Conservation (phyloP, 1,284 basidiomycete species). For the Ustilago loliicola region DNA sequence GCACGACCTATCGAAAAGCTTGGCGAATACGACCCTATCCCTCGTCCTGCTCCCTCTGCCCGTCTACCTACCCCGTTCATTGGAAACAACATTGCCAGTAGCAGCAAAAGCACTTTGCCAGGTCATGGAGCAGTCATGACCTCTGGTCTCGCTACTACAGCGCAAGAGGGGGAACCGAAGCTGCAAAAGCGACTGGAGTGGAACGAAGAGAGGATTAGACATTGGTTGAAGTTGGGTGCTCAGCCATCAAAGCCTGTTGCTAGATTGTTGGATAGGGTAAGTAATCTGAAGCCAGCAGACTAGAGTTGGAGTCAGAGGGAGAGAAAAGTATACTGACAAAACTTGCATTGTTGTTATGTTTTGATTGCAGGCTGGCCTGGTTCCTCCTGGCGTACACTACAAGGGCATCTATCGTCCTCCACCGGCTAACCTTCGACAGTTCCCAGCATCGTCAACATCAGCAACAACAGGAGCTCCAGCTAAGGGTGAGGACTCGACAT, state of each 20-base stretch:
- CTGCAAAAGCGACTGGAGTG: slow-evolving; percentile 83
- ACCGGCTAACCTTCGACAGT: slow-evolving; percentile 4
- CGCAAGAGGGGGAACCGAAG: slow-evolving; percentile 11
- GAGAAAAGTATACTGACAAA: neutral
- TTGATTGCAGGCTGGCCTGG: slow-evolving; percentile 49
- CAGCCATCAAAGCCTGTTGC: slow-evolving; percentile 83
- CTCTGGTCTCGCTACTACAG: slow-evolving; percentile 32
- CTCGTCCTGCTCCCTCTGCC: slow-evolving; percentile 53
- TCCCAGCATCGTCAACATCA: neutral
- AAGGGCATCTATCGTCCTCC: slow-evolving; percentile 62
- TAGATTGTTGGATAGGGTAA: slow-evolving; percentile 82
- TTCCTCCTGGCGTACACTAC: slow-evolving; percentile 57
- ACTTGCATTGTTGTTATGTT: neutral
- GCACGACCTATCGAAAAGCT: slow-evolving; percentile 91
- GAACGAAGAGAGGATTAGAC: slow-evolving; percentile 88
- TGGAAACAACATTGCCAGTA: neutral
- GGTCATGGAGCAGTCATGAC: slow-evolving; percentile 61
- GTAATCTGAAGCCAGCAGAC: slow-evolving; percentile 69
- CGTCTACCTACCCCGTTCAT: slow-evolving; percentile 28
- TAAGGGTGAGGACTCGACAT: neutral
- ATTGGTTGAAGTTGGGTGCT: slow-evolving; percentile 89
- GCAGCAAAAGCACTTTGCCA: neutral
- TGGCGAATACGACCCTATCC: slow-evolving; percentile 84
- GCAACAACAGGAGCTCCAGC: neutral
- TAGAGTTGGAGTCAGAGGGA: neutral